Evolutionary conservation across 768 basidiomycete genomes (phyloP).

Genomic region (Kwoniella dendrophila): DNA sequence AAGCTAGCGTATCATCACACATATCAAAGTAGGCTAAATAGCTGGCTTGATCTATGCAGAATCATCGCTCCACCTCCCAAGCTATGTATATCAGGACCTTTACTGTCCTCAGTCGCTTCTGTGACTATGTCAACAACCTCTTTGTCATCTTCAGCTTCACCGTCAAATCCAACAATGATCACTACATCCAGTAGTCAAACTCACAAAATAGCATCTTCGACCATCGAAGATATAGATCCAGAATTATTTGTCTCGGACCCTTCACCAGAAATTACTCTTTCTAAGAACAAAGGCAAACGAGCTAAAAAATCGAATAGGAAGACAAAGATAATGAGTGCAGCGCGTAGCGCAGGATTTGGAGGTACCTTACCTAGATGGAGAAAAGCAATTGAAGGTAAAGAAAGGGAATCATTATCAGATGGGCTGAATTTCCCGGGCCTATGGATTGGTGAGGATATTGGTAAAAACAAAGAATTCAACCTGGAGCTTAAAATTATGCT

Average conservation of each 20-base stretch:
- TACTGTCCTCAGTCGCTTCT: conserved; percentile 27
- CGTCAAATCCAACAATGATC: conserved; percentile 36
- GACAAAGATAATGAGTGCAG: conserved; percentile 21
- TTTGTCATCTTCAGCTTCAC: conserved; percentile 58
- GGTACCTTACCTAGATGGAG: conserved; percentile 28
- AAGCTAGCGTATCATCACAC: background rate
- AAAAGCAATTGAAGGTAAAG: conserved; percentile 23
- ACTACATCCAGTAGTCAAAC: conserved; percentile 56
- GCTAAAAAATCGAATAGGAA: background rate
- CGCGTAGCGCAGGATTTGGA: conserved; percentile 33
- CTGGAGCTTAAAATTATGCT: conserved; percentile 32
- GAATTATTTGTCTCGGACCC: too few relatives aligned
- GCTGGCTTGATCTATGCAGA: conserved; percentile 16
- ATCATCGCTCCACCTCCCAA: conserved; percentile 92
- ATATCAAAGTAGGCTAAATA: background rate
- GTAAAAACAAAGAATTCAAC: conserved; percentile 43
- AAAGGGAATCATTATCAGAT: conserved; percentile 34
- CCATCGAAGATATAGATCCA: background rate
- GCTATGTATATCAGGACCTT: conserved; percentile 84
- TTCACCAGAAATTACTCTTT: background rate
- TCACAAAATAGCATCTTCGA: conserved; percentile 25
- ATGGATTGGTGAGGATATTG: conserved; percentile 37
- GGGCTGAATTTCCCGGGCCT: conserved; percentile 51
- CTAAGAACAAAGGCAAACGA: background rate
- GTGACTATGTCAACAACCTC: conserved; percentile 61